These are phyloP conservation scores for Claviceps digitariae DNA, from an alignment of 2,329 filamentous ascomycete genomes.

Conservation along the genomic window DNA sequence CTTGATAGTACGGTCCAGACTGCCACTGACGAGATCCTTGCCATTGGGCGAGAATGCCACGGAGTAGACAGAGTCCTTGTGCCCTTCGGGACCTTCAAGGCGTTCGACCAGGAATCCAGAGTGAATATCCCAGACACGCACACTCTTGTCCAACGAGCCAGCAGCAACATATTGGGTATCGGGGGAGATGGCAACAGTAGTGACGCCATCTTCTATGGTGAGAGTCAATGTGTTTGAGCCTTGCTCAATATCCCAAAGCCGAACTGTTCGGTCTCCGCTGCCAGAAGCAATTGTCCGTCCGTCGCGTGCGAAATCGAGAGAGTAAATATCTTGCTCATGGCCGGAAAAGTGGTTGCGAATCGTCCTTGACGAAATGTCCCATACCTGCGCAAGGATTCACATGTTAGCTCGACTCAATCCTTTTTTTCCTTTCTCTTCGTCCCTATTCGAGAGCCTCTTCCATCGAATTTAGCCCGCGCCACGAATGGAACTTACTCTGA, in stretches of 20 bases:
- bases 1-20: conserved; percentile 96
- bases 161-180: conserved; percentile 90
- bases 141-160: conserved; percentile 92
- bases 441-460: not conserved
- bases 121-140: conserved; percentile 89
- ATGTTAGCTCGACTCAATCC: conserved; percentile 6
- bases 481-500: conserved; percentile 52
- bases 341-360: conserved; percentile 93
- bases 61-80: conserved; percentile 94
- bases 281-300: conserved; percentile 91
- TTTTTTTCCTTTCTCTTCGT: not conserved
- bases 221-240: conserved; percentile 72
- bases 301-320: conserved; percentile 85
- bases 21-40: conserved; percentile 84
- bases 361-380: conserved; percentile 73
- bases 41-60: conserved; percentile 93
- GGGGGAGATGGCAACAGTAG: conserved; percentile 92
- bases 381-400: conserved; percentile 46
- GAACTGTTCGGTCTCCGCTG: conserved; percentile 85
- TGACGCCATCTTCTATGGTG: conserved; percentile 92
- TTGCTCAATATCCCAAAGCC: conserved; percentile 88
- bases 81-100: conserved; percentile 82
- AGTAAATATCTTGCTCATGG: conserved; percentile 98
- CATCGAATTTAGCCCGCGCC: not conserved
- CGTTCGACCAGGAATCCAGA: conserved; percentile 80